A percentile compares a stretch with the other conserved stretches of the same genome.
These are phyloP conservation scores for Capsicum pubescens DNA, from an alignment of 257 asterid species.

Conservation along the genomic window DNA sequence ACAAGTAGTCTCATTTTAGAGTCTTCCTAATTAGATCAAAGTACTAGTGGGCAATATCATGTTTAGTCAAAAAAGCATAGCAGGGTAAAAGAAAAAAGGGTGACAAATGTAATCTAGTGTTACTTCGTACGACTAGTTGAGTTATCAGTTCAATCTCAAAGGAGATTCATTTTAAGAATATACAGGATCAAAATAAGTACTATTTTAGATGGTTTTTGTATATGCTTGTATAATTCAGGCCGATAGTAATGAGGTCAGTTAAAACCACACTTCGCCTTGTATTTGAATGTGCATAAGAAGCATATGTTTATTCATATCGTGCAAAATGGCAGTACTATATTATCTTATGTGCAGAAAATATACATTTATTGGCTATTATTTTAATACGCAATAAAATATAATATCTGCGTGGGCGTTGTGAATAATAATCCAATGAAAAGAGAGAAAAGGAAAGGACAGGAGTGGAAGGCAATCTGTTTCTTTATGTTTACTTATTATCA, in stretches of 20 bases:
- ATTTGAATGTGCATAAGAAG: neutral
- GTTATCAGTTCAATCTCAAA: constrained; percentile 34
- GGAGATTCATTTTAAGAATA: constrained; percentile 27
- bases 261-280: neutral
- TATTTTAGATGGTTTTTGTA: constrained; percentile 21
- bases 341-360: too few relatives aligned
- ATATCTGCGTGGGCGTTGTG: too few relatives aligned
- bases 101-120: constrained; percentile 3
- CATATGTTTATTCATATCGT: neutral
- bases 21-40: constrained; percentile 56
- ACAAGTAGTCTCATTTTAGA: constrained; percentile 64
- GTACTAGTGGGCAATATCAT: neutral
- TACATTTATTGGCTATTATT: too few relatives aligned
- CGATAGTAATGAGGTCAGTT: neutral
- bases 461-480: too few relatives aligned
- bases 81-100: neutral
- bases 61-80: neutral
- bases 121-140: neutral
- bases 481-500: too few relatives aligned
- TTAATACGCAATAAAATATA: too few relatives aligned
- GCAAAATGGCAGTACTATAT: neutral
- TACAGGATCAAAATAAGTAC: neutral
- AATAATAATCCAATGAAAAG: too few relatives aligned
- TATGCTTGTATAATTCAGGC: neutral
- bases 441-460: too few relatives aligned